Evolutionary conservation across 2,329 filamentous ascomycete genomes (phyloP), one percentile per base, ranked within the genome.

Genomic region (Neopestalotiopsis sp.): DNA sequence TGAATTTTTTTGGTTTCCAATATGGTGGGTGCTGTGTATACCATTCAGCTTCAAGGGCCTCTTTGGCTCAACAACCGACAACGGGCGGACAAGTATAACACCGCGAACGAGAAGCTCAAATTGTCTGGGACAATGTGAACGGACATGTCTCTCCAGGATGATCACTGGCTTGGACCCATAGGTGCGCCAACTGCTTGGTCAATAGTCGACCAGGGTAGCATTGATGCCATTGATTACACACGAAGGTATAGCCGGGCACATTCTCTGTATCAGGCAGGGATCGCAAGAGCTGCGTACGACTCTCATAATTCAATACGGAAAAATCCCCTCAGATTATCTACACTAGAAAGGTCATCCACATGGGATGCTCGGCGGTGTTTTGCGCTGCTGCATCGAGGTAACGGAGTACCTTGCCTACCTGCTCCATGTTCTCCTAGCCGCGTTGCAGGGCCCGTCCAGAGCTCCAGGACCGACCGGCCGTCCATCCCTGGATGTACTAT

Each of bases 221-320:
- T 53, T 53, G 45, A 53, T 9, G 17, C 45, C 45, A 53, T n/a
- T 53, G 45, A 53, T 20, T 53, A 20, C 45, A 53, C 45, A 24
- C 20, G 45, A 53, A 53, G 7, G 45, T 53, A 53, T 53, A 53
- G 45, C 45, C 45, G 59, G 59, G 59, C 34, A 62, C 40, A n/a
- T 32, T 40, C 42, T 66, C 63, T 56, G 45, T 66, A 49, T 66
- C 63, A 58, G 32, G 32, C 63, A 56, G 42, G 63, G 63, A 66
- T 66, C 20, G n/a, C 28, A 49, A 34, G 63, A 57, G 34, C 61
- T 63, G 20, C 30, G 30, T 42, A 38, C 32, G 61, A 38, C 38
- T n/a, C 17, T 53, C 34, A 59, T 34, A 59, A 59, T 40, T 40
- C 30, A 40, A 62, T 34, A n/a, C 57, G 53, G 45, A 45, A 57